Evolutionary conservation across 2,329 filamentous ascomycete species (phyloP).

Genomic region (Talaromyces sp.): DNA sequence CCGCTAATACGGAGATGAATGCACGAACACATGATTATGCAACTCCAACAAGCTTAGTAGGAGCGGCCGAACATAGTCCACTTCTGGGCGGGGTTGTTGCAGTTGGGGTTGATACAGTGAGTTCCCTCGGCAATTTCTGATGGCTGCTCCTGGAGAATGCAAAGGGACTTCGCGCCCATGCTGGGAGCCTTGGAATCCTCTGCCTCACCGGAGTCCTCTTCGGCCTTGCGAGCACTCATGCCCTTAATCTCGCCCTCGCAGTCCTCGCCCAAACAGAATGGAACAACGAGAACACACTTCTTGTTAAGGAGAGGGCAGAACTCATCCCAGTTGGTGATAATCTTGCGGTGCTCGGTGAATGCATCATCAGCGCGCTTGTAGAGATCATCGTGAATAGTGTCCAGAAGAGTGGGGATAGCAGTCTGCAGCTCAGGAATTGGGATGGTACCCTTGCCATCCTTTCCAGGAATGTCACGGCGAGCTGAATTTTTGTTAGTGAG

Average conservation of each 20-base stretch:
- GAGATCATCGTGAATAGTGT: slow-evolving; percentile 86
- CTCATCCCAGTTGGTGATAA: slow-evolving; percentile 84
- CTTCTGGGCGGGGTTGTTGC: slow-evolving; percentile 71
- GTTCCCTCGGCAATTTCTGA: slow-evolving; percentile 80
- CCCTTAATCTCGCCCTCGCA: slow-evolving; percentile 97
- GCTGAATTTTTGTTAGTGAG: slow-evolving; percentile 49
- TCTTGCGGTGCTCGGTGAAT: slow-evolving; percentile 78
- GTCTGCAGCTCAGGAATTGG: slow-evolving; percentile 72
- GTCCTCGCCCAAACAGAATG: slow-evolving; percentile 78
- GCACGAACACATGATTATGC: neutral
- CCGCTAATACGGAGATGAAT: neutral
- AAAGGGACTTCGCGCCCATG: slow-evolving; percentile 77
- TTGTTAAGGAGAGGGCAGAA: slow-evolving; percentile 86
- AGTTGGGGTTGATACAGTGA: slow-evolving; percentile 90
- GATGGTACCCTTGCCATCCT: slow-evolving; percentile 75
- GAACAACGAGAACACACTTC: slow-evolving; percentile 92
- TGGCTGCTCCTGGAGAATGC: slow-evolving; percentile 85
- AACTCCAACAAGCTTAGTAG: slow-evolving; percentile 26
- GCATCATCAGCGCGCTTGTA: slow-evolving; percentile 73
- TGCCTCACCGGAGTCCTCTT: slow-evolving; percentile 64
- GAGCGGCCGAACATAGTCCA: slow-evolving; percentile 89
- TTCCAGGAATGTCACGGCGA: slow-evolving; percentile 73
- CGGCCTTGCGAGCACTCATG: slow-evolving; percentile 73
- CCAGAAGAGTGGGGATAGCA: slow-evolving; percentile 77
- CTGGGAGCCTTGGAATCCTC: slow-evolving; percentile 73